phyloP scores from a whole-genome alignment of 352 stramenopile genomes.

The Globisporangium sylvaticum region DNA sequence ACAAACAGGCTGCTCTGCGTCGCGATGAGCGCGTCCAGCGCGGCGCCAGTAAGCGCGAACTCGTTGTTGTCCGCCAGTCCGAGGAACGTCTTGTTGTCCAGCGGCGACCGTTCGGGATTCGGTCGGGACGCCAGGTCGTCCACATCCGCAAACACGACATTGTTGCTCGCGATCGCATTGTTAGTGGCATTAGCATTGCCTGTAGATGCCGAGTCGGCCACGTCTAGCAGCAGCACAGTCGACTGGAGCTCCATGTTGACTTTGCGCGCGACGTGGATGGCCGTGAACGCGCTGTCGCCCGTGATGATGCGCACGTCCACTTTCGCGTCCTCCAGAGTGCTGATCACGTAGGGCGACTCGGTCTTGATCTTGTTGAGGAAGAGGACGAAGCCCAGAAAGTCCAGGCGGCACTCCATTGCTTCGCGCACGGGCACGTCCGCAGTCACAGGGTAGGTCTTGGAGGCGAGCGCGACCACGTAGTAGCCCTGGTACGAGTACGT shows the following conservation, averaged over 20 bases:
- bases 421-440: conserved; percentile 53
- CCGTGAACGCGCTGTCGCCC: conserved; percentile 81
- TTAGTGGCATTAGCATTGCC: background rate
- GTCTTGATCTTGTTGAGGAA: conserved; percentile 90
- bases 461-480: conserved; percentile 73
- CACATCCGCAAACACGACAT: conserved; percentile 55
- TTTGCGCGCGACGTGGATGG: conserved; percentile 66
- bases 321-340: conserved; percentile 62
- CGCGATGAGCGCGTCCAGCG: conserved; percentile 41
- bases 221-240: conserved; percentile 49
- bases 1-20: conserved; percentile 35
- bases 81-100: conserved; percentile 48
- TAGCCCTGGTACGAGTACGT: conserved; percentile 77
- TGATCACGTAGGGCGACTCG: conserved; percentile 80
- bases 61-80: conserved; percentile 51
- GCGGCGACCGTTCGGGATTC: conserved; percentile 26
- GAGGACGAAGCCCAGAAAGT: conserved; percentile 82
- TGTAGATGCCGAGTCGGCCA: conserved; percentile 4
- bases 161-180: background rate
- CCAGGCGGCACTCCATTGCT: conserved; percentile 69
- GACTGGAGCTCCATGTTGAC: conserved; percentile 70
- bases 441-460: conserved; percentile 52
- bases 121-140: conserved; percentile 41
- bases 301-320: conserved; percentile 88
- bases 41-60: conserved; percentile 61